Conservation (phyloP, 2,329 filamentous ascomycete genomes). For the Ophiostoma ulmi region DNA sequence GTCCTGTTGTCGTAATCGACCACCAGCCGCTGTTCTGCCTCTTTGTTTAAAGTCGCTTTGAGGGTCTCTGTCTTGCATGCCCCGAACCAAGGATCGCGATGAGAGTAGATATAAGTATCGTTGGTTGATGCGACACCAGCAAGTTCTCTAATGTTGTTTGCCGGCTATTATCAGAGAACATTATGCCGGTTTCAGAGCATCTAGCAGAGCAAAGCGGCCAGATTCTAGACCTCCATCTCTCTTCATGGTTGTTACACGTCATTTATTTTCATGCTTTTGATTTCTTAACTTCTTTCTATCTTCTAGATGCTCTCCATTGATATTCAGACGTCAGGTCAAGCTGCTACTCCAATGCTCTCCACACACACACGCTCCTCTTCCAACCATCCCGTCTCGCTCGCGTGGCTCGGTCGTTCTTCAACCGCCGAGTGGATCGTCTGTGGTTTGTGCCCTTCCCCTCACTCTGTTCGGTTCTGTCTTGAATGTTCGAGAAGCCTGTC, state of each 20-base stretch:
- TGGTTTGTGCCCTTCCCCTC: neutral
- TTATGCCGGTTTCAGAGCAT: neutral
- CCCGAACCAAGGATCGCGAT: neutral
- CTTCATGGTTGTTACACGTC: neutral
- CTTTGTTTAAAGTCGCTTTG: neutral
- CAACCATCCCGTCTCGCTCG: slow-evolving; percentile 20
- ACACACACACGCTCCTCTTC: slow-evolving; percentile 15
- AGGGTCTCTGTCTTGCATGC: neutral
- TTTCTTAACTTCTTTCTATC: neutral
- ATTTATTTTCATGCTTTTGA: neutral
- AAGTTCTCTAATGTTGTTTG: neutral
- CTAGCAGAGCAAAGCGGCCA: neutral
- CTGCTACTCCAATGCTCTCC: neutral
- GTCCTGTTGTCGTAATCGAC: neutral
- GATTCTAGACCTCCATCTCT: too few relatives aligned
- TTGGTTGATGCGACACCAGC: neutral
- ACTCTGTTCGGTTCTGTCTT: neutral
- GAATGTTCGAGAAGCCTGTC: too few relatives aligned
- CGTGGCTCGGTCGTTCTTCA: slow-evolving; percentile 23
- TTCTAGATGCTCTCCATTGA: neutral
- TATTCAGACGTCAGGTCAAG: neutral
- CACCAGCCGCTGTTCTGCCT: neutral
- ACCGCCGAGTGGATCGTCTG: slow-evolving; percentile 19
- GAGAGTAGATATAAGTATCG: neutral
- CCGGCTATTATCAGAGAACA: neutral